These are phyloP conservation scores for Harringtonia lauricola DNA, from an alignment of 2,329 filamentous ascomycete genomes.

Conservation along the genomic window DNA sequence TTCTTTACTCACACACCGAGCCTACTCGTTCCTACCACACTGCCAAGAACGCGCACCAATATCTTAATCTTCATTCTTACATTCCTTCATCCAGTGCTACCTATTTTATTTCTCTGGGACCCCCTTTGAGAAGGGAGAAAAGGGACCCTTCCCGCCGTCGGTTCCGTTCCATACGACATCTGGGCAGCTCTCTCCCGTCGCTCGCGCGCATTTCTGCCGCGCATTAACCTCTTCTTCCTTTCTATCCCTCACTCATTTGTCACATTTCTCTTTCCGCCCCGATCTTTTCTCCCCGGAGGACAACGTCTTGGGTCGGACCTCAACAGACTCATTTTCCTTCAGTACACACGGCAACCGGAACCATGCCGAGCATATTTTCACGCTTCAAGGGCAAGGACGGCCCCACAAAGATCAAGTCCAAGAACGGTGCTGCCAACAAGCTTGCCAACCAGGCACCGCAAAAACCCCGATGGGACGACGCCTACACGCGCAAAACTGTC, in stretches of 20 bases:
- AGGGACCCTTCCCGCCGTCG: too few relatives aligned
- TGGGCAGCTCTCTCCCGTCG: too few relatives aligned
- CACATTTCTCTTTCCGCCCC: not conserved
- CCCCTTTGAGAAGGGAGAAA: not conserved
- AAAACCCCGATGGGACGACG: conserved; percentile 78
- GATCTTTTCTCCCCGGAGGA: too few relatives aligned
- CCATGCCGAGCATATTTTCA: conserved; percentile 49
- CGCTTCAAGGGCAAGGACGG: conserved; percentile 68
- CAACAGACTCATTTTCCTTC: too few relatives aligned
- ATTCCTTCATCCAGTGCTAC: not conserved
- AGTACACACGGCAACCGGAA: too few relatives aligned
- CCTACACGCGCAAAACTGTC: conserved; percentile 72
- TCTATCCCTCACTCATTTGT: not conserved
- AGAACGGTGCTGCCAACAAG: conserved; percentile 50
- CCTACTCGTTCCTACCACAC: too few relatives aligned
- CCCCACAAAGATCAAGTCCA: conserved; percentile 42
- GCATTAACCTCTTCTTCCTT: not conserved
- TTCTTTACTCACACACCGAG: too few relatives aligned
- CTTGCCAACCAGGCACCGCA: conserved; percentile 40
- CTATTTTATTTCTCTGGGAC: not conserved
- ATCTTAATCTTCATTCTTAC: not conserved
- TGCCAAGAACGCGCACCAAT: too few relatives aligned
- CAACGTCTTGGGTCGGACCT: too few relatives aligned
- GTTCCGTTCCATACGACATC: too few relatives aligned
- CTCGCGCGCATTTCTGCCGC: not conserved